phyloP scores from a whole-genome alignment of 106 monocot species.

The Dendrobium catenatum region DNA sequence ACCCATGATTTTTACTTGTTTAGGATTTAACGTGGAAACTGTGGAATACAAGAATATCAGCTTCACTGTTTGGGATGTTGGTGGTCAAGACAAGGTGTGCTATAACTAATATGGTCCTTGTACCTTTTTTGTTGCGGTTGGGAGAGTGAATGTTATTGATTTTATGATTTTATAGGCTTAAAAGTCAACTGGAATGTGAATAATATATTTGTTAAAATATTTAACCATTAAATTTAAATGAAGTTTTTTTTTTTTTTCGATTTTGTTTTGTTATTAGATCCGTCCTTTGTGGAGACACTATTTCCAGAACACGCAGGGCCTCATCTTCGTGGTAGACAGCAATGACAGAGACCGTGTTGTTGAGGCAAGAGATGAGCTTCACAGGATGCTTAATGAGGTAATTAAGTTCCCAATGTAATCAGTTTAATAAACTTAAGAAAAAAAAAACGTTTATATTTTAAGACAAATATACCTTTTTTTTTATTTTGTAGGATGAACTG shows the following conservation, averaged over 20 bases:
- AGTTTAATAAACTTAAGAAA: not conserved
- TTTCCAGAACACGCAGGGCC: constrained; percentile 32
- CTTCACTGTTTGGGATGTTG: constrained; percentile 40
- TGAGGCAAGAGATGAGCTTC: constrained; percentile 25
- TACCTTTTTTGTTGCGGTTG: not conserved
- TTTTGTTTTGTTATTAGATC: constrained; percentile 16
- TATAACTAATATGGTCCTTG: not conserved
- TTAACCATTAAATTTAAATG: not conserved
- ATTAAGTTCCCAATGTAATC: not conserved
- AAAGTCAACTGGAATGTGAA: not conserved
- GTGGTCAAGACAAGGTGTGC: constrained; percentile 35
- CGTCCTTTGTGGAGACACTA: constrained; percentile 39
- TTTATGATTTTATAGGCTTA: not conserved
- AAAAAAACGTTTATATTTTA: not conserved
- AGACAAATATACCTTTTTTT: not conserved
- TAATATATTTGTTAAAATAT: no score
- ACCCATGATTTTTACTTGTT: not conserved
- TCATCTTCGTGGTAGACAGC: constrained; percentile 30
- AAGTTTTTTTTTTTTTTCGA: not conserved
- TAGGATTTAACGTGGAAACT: constrained; percentile 35
- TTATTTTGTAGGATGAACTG: constrained; percentile 34
- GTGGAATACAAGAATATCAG: constrained; percentile 40
- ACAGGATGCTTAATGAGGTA: constrained; percentile 31
- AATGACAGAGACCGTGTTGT: constrained; percentile 26
- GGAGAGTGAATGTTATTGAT: not conserved